Evolutionary conservation across 1,139 yeast species (phyloP), one percentile per base, ranked within the genome.

Genomic region (Torulaspora globosa): DNA sequence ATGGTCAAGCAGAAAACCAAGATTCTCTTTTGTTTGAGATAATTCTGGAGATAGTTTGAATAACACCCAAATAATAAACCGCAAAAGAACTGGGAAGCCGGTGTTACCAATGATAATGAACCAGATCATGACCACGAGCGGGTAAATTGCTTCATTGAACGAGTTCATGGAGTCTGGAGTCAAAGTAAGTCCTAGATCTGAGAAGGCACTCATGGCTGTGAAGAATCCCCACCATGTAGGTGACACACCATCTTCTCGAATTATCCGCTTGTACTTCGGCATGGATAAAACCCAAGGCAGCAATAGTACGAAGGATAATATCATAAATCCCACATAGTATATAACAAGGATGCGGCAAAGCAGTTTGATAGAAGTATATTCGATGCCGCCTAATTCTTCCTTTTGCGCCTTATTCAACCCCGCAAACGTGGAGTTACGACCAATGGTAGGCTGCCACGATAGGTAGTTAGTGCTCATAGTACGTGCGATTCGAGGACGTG

Each of bases 301-400:
- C 27, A 84, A 66, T 52, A 82, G 70, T 0, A 80, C 57, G 37
- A 82, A 65, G 0, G 81, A 80, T 10, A 88, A 41, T 3, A 86
- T 51, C 58, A 84, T 90, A 59, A 86, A 80, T 0, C 96, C 95
- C 46, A 88, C 54, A 58, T 85, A 89, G 63, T 87, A 92, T 1
- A 64, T 47, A 1, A 81, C 64, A 19, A 92, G 69, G 39, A 92
- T 78, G 56, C 77, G 78, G 45, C 87, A 80, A 47, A 92, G 70
- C 10, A 89, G 69, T 59, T 88, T 88, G 46, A 86, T 76, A 0
- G 98, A 89, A 41, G 97, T 76, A 62, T 92, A 94, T 62, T 92
- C 99, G 9, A 92, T 96, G 44, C 98, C 99, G 28, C 98, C 99
- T 37, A 92, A 69, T 64, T 92, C 99, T 50, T 85, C 95, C 58